phyloP scores from a whole-genome alignment of 768 basidiomycete genomes.

The Cystobasidiopsis lactophilus region DNA sequence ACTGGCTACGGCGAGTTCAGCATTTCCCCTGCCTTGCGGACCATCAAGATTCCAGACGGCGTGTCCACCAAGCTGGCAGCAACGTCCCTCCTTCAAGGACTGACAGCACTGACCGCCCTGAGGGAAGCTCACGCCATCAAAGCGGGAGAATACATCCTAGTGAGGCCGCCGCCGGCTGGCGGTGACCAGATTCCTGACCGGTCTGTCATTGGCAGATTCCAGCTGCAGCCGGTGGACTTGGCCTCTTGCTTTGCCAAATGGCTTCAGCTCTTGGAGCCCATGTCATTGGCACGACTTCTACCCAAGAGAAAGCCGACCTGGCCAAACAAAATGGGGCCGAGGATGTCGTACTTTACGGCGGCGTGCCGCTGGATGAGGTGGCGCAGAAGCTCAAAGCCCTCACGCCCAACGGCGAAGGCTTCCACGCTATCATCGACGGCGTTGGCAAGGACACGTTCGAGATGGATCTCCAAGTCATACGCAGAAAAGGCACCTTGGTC shows the following conservation, averaged over 20 bases:
- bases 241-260: constrained; percentile 24
- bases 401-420: constrained; percentile 44
- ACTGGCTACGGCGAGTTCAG: constrained; percentile 44
- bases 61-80: constrained; percentile 31
- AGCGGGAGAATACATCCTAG: constrained; percentile 24
- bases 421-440: constrained; percentile 69
- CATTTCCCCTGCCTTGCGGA: constrained; percentile 38
- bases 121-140: constrained; percentile 70
- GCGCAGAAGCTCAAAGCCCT: constrained; percentile 32
- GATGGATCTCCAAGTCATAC: constrained; percentile 34
- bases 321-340: constrained; percentile 61
- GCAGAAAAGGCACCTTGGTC: constrained; percentile 72
- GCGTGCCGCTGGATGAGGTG: constrained; percentile 42
- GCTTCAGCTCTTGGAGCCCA: constrained; percentile 39
- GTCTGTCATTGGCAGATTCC: constrained; percentile 32
- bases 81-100: constrained; percentile 45
- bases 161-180: background rate
- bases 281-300: constrained; percentile 84
- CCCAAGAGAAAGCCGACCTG: constrained; percentile 53
- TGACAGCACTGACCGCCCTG: constrained; percentile 56
- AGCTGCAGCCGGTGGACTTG: constrained; percentile 79
- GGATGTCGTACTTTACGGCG: constrained; percentile 60
- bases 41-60: constrained; percentile 41
- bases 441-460: constrained; percentile 89
- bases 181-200: background rate